A percentile compares a stretch with the other conserved stretches of the same genome.
Conservation (phyloP, 1,284 basidiomycete genomes). For the Mycosarcoma mackinlayi region DNA sequence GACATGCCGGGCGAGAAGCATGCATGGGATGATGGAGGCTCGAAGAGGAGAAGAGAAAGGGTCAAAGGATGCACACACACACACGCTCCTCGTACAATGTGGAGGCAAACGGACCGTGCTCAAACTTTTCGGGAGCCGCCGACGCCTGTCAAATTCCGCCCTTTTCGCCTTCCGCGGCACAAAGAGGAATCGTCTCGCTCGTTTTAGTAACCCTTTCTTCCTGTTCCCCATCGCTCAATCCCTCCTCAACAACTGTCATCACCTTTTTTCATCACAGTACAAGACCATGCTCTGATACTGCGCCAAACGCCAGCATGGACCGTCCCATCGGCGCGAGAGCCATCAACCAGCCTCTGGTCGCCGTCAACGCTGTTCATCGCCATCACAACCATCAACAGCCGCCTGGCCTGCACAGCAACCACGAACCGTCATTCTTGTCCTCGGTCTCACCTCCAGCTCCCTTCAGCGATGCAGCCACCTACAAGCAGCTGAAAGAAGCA, state of each 20-base stretch:
- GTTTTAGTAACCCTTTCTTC: too few species aligned
- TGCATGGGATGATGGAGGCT: not conserved
- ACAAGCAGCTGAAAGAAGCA: conserved; percentile 85
- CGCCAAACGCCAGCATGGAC: conserved; percentile 15
- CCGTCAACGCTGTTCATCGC: conserved; percentile 28
- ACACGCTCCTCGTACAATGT: too few species aligned
- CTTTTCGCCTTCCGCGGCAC: too few species aligned
- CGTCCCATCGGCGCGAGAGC: conserved; percentile 7
- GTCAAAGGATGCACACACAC: not conserved
- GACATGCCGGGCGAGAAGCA: too few species aligned
- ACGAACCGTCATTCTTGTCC: not conserved
- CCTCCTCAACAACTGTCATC: not conserved
- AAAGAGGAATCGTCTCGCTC: too few species aligned
- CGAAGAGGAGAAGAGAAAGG: too few species aligned
- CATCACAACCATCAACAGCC: conserved; percentile 14
- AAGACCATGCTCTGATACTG: not conserved
- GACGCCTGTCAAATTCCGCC: too few species aligned
- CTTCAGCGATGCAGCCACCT: conserved; percentile 65
- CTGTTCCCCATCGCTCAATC: too few species aligned
- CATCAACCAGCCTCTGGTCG: conserved; percentile 21
- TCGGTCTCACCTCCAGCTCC: too few species aligned
- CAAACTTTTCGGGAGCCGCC: not conserved
- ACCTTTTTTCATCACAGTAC: not conserved
- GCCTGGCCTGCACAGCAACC: not conserved
- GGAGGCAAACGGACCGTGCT: not conserved